Conservation (phyloP, 116 monocot species). For the Phalaenopsis hybrid region DNA sequence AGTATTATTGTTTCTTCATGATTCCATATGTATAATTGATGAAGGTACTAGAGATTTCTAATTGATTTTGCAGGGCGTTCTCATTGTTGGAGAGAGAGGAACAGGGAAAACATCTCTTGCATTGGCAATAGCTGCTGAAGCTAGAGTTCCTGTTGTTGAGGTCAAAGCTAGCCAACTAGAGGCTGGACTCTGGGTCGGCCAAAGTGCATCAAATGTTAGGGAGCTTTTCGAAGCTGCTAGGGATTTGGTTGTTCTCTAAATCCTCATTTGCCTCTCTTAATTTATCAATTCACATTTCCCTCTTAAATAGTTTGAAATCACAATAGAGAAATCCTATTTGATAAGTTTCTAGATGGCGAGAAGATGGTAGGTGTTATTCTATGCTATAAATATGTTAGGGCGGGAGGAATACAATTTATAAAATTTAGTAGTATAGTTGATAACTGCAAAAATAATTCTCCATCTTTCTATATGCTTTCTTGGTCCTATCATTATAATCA, state of each 20-base stretch:
- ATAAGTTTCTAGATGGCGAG: background rate
- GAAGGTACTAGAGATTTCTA: background rate
- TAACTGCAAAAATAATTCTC: background rate
- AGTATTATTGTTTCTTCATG: background rate
- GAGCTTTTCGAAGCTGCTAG: constrained; percentile 86
- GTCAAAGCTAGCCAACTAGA: constrained; percentile 76
- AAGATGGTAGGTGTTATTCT: background rate
- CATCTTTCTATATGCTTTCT: background rate
- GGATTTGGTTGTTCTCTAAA: constrained; percentile 57
- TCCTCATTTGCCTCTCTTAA: background rate
- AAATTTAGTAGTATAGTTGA: background rate
- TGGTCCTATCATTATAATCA: no score
- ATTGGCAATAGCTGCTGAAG: constrained; percentile 87
- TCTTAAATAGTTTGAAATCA: background rate
- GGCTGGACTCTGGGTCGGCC: constrained; percentile 87
- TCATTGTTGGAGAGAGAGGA: constrained; percentile 90
- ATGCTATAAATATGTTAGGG: background rate
- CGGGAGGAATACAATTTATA: background rate
- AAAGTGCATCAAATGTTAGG: constrained; percentile 91
- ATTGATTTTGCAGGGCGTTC: constrained; percentile 56
- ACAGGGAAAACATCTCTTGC: constrained; percentile 92
- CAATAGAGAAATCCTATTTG: background rate
- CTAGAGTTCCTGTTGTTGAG: constrained; percentile 84
- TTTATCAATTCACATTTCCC: background rate
- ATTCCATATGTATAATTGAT: background rate